Conservation (phyloP, 2,329 filamentous ascomycete genomes). For the Tolypocladium nubicola region DNA sequence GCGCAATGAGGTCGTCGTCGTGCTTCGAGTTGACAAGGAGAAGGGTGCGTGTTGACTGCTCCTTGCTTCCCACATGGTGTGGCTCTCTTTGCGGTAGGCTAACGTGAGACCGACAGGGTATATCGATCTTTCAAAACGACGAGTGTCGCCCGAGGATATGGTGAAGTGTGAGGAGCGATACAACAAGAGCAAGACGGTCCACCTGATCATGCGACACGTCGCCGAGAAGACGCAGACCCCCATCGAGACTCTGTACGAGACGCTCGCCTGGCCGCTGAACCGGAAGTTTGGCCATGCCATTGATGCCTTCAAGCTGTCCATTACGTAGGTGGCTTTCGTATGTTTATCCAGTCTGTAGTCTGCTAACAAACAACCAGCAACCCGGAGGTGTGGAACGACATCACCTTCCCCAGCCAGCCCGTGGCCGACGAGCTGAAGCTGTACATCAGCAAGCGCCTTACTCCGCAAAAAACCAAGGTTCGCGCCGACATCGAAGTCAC, state of each 20-base stretch:
- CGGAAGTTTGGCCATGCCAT: constrained; percentile 95
- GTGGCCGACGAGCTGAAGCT: constrained; percentile 83
- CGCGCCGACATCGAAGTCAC: constrained; percentile 95
- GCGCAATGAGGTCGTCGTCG: constrained; percentile 96
- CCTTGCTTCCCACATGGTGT: neutral
- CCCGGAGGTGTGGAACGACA: constrained; percentile 90
- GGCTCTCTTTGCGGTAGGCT: constrained; percentile 7
- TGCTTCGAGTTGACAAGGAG: constrained; percentile 98
- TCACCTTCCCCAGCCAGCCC: constrained; percentile 74
- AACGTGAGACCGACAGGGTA: constrained; percentile 43
- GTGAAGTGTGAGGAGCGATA: constrained; percentile 98
- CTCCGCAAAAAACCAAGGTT: constrained; percentile 97
- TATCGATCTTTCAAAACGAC: constrained; percentile 96
- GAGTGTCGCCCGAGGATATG: constrained; percentile 95
- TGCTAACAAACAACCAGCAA: constrained; percentile 46
- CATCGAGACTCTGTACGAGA: constrained; percentile 91
- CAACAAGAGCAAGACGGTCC: constrained; percentile 99
- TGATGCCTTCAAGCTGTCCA: constrained; percentile 97
- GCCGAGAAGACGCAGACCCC: constrained; percentile 91
- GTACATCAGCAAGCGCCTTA: constrained; percentile 95
- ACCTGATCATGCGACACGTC: constrained; percentile 97
- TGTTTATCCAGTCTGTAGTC: neutral
- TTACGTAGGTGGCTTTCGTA: constrained; percentile 55
- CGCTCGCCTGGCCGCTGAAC: constrained; percentile 93
- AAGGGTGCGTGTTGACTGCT: constrained; percentile 51